Conservation (phyloP, 129 eudicot species). For the Helianthus tuberosus region DNA sequence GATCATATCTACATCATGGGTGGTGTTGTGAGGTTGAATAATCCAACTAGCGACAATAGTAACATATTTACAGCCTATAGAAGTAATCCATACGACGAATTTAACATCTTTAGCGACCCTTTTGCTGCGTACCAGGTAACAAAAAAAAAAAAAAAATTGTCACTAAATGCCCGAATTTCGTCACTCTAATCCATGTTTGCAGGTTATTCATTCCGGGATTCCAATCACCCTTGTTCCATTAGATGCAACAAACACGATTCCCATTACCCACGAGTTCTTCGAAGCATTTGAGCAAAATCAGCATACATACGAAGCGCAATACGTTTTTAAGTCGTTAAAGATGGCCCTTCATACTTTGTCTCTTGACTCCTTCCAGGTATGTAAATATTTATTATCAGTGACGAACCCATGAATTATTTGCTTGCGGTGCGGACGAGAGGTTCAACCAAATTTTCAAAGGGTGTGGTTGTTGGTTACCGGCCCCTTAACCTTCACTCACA, state of each 20-base stretch:
- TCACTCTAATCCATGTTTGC: constrained; percentile 4
- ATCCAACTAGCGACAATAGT: constrained; percentile 76
- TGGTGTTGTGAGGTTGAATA: constrained; percentile 76
- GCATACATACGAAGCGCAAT: constrained; percentile 77
- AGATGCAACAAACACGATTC: constrained; percentile 91
- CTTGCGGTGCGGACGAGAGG: no score
- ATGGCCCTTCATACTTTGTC: constrained; percentile 69
- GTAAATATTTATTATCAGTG: no score
- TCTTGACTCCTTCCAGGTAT: constrained; percentile 60
- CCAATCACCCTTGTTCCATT: constrained; percentile 85
- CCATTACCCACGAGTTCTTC: constrained; percentile 53
- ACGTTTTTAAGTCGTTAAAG: constrained; percentile 68
- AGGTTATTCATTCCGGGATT: constrained; percentile 93
- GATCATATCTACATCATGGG: constrained; percentile 84
- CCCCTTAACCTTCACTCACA: no score
- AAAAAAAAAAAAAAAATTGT: neutral
- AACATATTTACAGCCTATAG: constrained; percentile 65
- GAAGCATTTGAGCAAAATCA: constrained; percentile 60
- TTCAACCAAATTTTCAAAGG: no score
- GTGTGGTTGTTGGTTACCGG: no score
- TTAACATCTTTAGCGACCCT: constrained; percentile 79
- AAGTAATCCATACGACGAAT: constrained; percentile 85
- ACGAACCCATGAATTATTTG: no score
- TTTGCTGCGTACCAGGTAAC: constrained; percentile 92
- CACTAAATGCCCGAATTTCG: neutral